Conservation (phyloP, 2,329 filamentous ascomycete genomes). For the Shiraia sp. region DNA sequence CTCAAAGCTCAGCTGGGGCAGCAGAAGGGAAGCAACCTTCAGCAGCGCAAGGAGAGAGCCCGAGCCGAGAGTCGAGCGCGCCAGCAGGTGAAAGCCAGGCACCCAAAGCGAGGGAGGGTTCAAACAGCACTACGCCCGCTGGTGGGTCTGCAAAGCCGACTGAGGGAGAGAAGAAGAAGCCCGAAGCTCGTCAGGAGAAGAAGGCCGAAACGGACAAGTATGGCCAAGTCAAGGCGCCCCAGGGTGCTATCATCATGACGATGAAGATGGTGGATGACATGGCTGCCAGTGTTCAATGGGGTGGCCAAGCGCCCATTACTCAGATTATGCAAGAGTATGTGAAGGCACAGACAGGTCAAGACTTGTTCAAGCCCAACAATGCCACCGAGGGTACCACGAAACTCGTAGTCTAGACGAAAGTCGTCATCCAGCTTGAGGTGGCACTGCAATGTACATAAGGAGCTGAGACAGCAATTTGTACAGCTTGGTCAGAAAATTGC, state of each 20-base stretch:
- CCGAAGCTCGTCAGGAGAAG: constrained; percentile 20
- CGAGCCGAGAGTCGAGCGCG: neutral
- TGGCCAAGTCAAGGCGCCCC: constrained; percentile 18
- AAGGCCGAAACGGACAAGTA: constrained; percentile 24
- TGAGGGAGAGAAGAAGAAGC: constrained; percentile 7
- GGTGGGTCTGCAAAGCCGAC: too few species aligned
- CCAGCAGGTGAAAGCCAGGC: constrained; percentile 1
- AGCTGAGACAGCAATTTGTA: too few species aligned
- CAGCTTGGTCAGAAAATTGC: too few species aligned
- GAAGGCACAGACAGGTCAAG: constrained; percentile 29
- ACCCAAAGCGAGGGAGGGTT: constrained; percentile 5
- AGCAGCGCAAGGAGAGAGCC: neutral
- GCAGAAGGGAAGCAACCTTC: constrained; percentile 4
- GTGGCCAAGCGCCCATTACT: constrained; percentile 34
- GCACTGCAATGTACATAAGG: too few species aligned
- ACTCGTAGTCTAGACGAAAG: constrained; percentile 3
- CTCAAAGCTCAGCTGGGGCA: neutral
- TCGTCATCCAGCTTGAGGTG: neutral
- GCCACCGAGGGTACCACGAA: constrained; percentile 3
- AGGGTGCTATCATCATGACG: constrained; percentile 35
- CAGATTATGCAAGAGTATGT: constrained; percentile 43
- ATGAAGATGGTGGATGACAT: constrained; percentile 42
- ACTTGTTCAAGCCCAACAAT: constrained; percentile 6
- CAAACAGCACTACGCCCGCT: constrained; percentile 17
- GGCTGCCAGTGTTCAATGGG: constrained; percentile 30